Evolutionary conservation across 768 basidiomycete species (phyloP).

Genomic region (Agaricus subrufescens): DNA sequence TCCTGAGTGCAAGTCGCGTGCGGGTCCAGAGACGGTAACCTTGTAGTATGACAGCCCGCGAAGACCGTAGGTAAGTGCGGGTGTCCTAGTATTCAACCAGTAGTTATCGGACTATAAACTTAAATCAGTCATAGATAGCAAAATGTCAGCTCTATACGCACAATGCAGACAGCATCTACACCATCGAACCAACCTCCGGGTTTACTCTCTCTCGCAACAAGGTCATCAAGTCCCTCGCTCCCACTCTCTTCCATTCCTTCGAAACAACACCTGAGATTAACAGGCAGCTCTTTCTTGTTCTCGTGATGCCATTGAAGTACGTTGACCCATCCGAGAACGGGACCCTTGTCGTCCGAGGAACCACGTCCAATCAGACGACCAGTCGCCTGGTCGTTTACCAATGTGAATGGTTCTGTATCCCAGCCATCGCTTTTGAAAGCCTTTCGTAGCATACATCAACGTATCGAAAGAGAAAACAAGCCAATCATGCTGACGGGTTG

Average conservation of each 20-base stretch:
- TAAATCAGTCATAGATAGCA: background rate
- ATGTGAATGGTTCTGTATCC: conserved; percentile 80
- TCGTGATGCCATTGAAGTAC: conserved; percentile 80
- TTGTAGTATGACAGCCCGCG: conserved; percentile 88
- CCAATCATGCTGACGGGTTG: conserved; percentile 61
- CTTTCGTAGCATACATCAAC: conserved; percentile 16
- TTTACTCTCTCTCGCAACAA: conserved; percentile 71
- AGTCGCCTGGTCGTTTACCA: conserved; percentile 42
- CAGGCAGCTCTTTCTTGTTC: conserved; percentile 67
- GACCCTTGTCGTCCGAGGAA: conserved; percentile 88
- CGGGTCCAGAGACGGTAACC: conserved; percentile 77
- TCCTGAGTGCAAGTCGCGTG: conserved; percentile 87
- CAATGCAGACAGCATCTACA: conserved; percentile 92
- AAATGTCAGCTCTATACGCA: conserved; percentile 28
- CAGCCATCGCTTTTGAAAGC: conserved; percentile 70
- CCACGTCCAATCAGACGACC: conserved; percentile 80
- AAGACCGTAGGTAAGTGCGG: conserved; percentile 81
- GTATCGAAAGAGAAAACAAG: background rate
- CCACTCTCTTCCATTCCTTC: conserved; percentile 98
- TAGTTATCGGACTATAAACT: conserved; percentile 81
- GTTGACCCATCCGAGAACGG: conserved; percentile 85
- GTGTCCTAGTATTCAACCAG: conserved; percentile 83
- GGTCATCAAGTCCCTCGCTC: conserved; percentile 84
- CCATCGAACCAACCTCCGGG: conserved; percentile 80
- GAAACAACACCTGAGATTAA: conserved; percentile 88